Base-by-base conservation (phyloP, 2,329 filamentous ascomycete species). In the Aspergillus sergii region DNA sequence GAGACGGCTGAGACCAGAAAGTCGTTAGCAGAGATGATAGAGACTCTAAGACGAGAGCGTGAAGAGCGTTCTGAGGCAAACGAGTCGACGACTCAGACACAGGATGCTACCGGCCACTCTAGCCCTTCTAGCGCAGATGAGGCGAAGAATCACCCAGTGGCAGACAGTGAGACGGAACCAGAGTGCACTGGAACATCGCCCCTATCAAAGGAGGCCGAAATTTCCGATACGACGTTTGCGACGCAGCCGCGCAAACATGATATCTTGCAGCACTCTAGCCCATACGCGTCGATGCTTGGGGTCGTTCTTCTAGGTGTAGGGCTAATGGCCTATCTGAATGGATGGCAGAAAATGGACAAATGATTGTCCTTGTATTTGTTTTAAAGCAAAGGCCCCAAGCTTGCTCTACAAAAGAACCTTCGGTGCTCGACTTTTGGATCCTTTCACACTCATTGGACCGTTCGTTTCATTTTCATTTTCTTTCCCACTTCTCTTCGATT, bases 281-380 rank as follows among this genome's bases (percentile, higher is more conserved):
- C 92, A 19, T 94, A 94, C 73, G 89, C 90, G 46, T 93, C 91
- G 2, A 93, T 94, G 86, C 79, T 95, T 53, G 90, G 92, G 12
- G 92, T 95, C 36, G 91, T 95, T 30, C 78, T 95, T 61, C 81
- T 95, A 64, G 92, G 92, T 36, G 90, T 95, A 81, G 91, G 92
- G 16, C 77, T 95, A 67, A 95, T 95, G 92, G 91, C 91, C 48
- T 94, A 93, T 78, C 84, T 95, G 69, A 95, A 95, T 73, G 90
- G 90, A 58, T 94, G 91, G 91, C 90, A 93, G 72, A 84, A 83
- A 71, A 76, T 80, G 60, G 83, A 85, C 64, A 80, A 79, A 74
- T 84, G 75, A 72, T 66, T 64, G 59, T 68, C 59, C 43, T 57
- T 56, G 34, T 55, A 50, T 32, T 54, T 46, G 39, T 57, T 58